Conservation (phyloP, 345 rosid genomes). For the Crucihimalaya himalaica region DNA sequence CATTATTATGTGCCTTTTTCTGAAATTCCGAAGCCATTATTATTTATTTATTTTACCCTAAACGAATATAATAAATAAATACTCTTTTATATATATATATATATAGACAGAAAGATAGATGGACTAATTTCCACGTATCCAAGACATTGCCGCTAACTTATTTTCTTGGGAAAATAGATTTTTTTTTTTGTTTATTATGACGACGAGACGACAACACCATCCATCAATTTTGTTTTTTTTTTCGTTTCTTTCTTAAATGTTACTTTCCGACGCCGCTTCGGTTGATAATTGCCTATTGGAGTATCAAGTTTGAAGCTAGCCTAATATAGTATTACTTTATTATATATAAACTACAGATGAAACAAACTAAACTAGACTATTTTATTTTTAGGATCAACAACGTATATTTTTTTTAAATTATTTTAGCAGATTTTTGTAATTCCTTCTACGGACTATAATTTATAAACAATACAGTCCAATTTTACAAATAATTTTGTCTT, state of each 20-base stretch:
- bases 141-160: not conserved
- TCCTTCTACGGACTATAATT: not conserved
- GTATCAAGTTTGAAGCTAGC: no score
- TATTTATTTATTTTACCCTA: not conserved
- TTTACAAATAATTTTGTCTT: not conserved
- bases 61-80: not conserved
- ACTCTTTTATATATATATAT: not conserved
- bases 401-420: no score
- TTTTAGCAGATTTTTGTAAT: no score
- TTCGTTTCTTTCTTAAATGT: not conserved
- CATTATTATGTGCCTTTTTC: not conserved
- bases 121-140: slow-evolving; percentile 25
- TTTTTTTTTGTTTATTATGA: not conserved
- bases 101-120: not conserved
- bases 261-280: slow-evolving; percentile 10
- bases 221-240: not conserved
- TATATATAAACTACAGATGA: no score
- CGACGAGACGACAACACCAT: not conserved
- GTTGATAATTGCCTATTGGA: no score
- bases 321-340: no score
- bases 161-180: not conserved
- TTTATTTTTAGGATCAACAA: no score
- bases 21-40: not conserved
- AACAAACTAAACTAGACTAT: no score
- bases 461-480: not conserved